These are phyloP conservation scores for Plasmodium vivax DNA, from an alignment of 169 alveolate genomes.

Conservation along the genomic window DNA sequence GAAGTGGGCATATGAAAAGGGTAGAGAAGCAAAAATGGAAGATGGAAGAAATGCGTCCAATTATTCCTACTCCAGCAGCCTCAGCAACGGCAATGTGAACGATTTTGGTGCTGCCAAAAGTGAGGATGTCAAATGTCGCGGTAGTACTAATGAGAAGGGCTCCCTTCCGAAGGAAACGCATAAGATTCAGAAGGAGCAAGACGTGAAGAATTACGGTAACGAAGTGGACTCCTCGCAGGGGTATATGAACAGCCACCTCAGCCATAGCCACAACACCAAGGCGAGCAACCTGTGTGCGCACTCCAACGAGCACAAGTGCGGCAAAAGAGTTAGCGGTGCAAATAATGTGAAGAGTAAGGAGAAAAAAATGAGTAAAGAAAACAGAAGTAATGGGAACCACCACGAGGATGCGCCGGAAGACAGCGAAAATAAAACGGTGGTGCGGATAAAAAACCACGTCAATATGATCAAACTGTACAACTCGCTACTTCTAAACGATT, in stretches of 20 bases:
- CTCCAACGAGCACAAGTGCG: slow-evolving; percentile 1
- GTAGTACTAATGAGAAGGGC: background rate
- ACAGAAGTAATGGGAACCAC: background rate
- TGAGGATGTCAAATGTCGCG: background rate
- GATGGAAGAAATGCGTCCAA: slow-evolving; percentile 1
- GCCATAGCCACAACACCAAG: background rate
- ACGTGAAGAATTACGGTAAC: background rate
- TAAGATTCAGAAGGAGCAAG: background rate
- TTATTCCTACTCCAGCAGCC: slow-evolving; percentile 8
- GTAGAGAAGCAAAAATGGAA: slow-evolving; percentile 12
- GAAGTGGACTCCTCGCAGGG: background rate
- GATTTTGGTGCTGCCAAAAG: background rate
- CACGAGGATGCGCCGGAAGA: slow-evolving; percentile 16
- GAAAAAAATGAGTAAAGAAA: background rate
- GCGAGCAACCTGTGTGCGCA: background rate
- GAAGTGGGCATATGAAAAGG: background rate
- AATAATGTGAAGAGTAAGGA: slow-evolving; percentile 16
- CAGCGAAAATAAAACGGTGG: slow-evolving; percentile 13
- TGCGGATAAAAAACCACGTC: slow-evolving; percentile 32
- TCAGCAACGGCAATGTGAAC: slow-evolving; percentile 14
- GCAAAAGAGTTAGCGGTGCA: slow-evolving; percentile 5
- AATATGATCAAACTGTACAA: slow-evolving; percentile 63
- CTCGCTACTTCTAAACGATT: slow-evolving; percentile 43
- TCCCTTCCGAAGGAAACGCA: slow-evolving; percentile 3
- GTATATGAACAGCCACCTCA: background rate